Evolutionary conservation across 192 early-diverging fungal species (phyloP), one percentile per base, ranked within the genome.

Genomic region (Lobosporangium transversale): DNA sequence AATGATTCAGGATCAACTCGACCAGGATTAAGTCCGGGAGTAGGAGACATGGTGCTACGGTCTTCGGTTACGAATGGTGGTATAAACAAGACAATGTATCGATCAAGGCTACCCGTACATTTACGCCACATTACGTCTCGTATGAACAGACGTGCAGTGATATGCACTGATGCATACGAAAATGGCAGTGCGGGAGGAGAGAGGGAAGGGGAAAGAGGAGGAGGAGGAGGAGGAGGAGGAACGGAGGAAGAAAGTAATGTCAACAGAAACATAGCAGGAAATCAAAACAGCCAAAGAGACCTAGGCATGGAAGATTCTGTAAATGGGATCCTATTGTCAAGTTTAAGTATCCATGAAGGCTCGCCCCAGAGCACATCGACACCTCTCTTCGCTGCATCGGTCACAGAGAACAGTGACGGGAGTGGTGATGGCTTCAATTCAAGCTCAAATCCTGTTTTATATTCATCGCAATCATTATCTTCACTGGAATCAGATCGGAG

Each of bases 81-180:
- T 14, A 45, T 66, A n/a, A 76, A 30, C 59, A 76, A 67, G 37
- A 42, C 51, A 0, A 17, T 29, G 0, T 76, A 52, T 45, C 37
- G 52, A 17, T 76, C 73, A 1, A 44, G 73, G 31, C 40, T 76
- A 6, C 73, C 73, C 15, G 59, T 76, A 9, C 73, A 76, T 52
- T 53, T 76, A 17, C 64, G 73, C 4, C 73, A 76, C 23, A 76
- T 76, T 32, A 76, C 63, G 2, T 66, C 73, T 20, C 53, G 73
- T 21, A 57, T 53, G 21, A 76, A 58, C 30, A 35, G 73, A 35
- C 63, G 73, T 21, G 24, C 73, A 1, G 73, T 65, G 7, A 66
- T 67, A 20, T 76, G 47, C 51, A 18, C 43, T 3, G 58, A 67
- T 33, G 45, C 52, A 7, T 61, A 60, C 30, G 53, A 58, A 43